Percentiles rank a stretch among this genome's conserved stretches.
These are phyloP conservation scores for Oryza officinalis DNA, from an alignment of 176 grass and related monocot species.

Conservation along the genomic window DNA sequence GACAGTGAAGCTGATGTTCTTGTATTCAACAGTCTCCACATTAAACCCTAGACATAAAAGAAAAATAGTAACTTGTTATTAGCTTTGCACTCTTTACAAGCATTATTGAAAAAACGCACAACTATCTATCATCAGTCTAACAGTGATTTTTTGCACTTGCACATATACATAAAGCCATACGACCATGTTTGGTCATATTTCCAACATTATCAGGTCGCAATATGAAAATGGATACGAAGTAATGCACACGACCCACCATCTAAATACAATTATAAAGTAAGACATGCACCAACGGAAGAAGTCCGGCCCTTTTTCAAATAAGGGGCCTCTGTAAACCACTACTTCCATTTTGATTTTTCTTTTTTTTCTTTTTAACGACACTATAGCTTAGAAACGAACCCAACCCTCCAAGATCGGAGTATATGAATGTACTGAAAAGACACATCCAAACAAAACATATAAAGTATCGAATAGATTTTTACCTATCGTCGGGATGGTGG, in stretches of 20 bases:
- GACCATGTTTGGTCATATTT: background rate
- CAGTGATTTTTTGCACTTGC: no score
- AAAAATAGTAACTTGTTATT: background rate
- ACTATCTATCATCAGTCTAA: no score
- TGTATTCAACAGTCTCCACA: slow-evolving; percentile 87
- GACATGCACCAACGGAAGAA: background rate
- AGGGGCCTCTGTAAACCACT: no score
- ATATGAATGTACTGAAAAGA: background rate
- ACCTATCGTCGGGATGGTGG: slow-evolving; percentile 82
- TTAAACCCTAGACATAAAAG: slow-evolving; percentile 53
- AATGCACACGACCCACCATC: background rate
- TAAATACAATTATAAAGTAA: background rate
- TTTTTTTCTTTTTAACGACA: background rate
- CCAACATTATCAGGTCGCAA: background rate
- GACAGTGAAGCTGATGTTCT: slow-evolving; percentile 89
- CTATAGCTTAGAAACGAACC: no score
- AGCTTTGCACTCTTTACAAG: background rate
- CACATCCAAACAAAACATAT: background rate
- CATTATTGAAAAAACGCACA: background rate
- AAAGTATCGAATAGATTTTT: slow-evolving; percentile 9
- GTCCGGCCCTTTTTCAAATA: background rate
- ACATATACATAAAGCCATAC: no score
- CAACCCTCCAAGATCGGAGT: background rate
- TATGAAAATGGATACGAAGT: background rate
- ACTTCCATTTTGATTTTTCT: no score